phyloP scores from a whole-genome alignment of 306 rosid species.

The Luffa aegyptiaca region DNA sequence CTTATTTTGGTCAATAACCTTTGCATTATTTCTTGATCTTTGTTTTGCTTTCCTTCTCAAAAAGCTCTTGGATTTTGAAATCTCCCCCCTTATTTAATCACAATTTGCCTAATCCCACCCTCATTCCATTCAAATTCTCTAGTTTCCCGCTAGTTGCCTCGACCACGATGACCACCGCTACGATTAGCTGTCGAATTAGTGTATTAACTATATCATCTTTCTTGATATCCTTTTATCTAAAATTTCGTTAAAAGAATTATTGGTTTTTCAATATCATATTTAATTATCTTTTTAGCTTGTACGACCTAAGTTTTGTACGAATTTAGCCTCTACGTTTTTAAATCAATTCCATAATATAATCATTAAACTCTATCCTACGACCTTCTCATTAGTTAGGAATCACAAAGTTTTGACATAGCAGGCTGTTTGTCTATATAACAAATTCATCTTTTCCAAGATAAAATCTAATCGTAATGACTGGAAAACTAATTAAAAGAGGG shows the following conservation, averaged over 20 bases:
- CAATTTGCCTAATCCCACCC: not conserved
- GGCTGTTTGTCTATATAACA: too few species aligned
- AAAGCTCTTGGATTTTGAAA: not conserved
- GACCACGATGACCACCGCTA: not conserved
- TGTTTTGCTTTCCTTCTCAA: not conserved
- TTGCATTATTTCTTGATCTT: not conserved
- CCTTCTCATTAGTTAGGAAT: not conserved
- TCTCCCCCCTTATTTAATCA: not conserved
- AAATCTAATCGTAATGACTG: not conserved
- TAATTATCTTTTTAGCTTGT: too few species aligned
- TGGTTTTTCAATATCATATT: too few species aligned
- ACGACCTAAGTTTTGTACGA: too few species aligned
- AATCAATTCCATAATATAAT: too few species aligned
- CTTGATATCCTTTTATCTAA: not conserved
- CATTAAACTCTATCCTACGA: too few species aligned
- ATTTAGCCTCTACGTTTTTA: too few species aligned
- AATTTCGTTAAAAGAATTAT: too few species aligned
- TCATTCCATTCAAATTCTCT: not conserved
- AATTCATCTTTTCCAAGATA: not conserved
- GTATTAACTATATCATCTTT: not conserved
- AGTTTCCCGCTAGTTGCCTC: not conserved
- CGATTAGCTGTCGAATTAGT: too few species aligned
- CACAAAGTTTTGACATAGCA: not conserved
- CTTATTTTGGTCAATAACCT: not conserved
- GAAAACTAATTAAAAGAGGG: too few species aligned